phyloP scores from a whole-genome alignment of 495 filamentous ascomycete species.

The Penicillium canariense region DNA sequence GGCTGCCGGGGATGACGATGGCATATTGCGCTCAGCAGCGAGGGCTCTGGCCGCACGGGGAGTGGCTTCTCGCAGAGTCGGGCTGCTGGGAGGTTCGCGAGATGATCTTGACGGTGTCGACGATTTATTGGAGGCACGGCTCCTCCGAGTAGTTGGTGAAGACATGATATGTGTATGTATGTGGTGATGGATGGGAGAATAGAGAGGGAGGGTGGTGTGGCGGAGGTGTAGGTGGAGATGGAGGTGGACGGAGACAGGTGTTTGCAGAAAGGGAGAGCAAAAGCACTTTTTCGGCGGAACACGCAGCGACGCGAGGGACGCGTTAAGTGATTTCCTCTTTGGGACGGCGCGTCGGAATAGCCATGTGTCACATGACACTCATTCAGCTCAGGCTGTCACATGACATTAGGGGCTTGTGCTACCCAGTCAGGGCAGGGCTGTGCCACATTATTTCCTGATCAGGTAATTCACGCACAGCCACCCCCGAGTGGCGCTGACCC shows the following conservation, averaged over 20 bases:
- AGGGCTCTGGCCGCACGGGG: constrained; percentile 47
- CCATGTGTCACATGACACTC: background rate
- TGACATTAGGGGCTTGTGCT: background rate
- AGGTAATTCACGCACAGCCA: background rate
- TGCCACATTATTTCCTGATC: background rate
- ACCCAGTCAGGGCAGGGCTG: too few relatives aligned
- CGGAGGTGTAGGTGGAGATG: background rate
- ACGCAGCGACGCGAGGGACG: constrained; percentile 35
- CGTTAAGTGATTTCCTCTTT: constrained; percentile 44
- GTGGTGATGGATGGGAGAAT: background rate
- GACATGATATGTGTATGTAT: constrained; percentile 39
- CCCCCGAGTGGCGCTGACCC: background rate
- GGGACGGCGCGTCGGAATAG: constrained; percentile 22
- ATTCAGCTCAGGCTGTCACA: background rate
- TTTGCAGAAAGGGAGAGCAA: constrained; percentile 27
- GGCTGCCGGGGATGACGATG: constrained; percentile 78
- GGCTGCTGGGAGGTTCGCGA: constrained; percentile 42
- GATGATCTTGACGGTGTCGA: constrained; percentile 44
- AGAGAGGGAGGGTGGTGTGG: constrained; percentile 11
- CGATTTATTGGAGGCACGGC: constrained; percentile 42
- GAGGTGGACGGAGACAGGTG: constrained; percentile 2
- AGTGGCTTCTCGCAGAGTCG: constrained; percentile 33
- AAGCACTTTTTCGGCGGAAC: constrained; percentile 24
- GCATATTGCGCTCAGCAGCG: constrained; percentile 35
- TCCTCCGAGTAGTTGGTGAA: constrained; percentile 45